phyloP scores from a whole-genome alignment of 139 green algal species.

The Picochlorum sp. region DNA sequence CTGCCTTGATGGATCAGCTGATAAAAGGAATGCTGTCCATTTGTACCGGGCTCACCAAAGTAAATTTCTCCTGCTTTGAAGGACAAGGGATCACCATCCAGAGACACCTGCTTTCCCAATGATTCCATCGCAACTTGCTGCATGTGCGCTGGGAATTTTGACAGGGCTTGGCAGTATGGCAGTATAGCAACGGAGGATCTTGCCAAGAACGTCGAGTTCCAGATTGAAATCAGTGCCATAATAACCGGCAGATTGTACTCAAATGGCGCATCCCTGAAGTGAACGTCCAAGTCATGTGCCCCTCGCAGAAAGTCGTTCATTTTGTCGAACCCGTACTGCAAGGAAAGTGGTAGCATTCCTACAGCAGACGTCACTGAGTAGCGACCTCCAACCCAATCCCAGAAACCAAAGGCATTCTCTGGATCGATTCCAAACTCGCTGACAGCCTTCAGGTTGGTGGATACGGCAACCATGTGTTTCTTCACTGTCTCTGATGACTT shows the following conservation, averaged over 20 bases:
- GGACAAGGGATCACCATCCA: constrained; percentile 74
- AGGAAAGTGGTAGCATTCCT: constrained; percentile 87
- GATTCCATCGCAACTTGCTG: constrained; percentile 98
- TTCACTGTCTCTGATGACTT: constrained; percentile 58
- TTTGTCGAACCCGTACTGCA: constrained; percentile 92
- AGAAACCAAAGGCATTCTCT: constrained; percentile 97
- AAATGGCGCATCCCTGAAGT: constrained; percentile 86
- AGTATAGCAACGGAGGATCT: constrained; percentile 88
- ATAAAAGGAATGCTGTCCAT: constrained; percentile 99
- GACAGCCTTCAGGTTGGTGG: constrained; percentile 98
- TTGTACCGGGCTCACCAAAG: constrained; percentile 99
- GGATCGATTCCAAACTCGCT: constrained; percentile 99
- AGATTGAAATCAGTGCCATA: constrained; percentile 82
- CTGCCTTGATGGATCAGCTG: constrained; percentile 72
- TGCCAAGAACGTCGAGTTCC: constrained; percentile 95
- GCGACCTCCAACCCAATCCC: constrained; percentile 95
- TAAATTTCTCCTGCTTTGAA: constrained; percentile 91
- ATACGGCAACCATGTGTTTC: constrained; percentile 68
- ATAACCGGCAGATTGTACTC: constrained; percentile 94
- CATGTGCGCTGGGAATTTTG: constrained; percentile 96
- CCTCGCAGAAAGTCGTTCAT: constrained; percentile 72
- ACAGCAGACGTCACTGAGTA: constrained; percentile 96
- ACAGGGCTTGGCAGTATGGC: constrained; percentile 94
- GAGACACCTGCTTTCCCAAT: constrained; percentile 95
- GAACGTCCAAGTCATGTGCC: constrained; percentile 80